Base-by-base conservation (phyloP, 345 rosid species). In the Eucalyptus sideroxylon region DNA sequence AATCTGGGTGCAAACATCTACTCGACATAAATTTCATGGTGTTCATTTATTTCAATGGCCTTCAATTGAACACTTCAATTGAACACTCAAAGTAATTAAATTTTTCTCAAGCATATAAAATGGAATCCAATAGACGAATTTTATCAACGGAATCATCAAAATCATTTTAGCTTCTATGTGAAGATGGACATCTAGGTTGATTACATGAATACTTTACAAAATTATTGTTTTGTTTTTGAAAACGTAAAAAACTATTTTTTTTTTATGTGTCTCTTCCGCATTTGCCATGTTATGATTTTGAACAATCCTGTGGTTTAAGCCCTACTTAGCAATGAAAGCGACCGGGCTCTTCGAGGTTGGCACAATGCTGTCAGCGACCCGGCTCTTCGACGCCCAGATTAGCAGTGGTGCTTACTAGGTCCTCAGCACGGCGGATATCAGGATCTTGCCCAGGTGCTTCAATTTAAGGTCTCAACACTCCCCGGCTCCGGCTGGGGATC, bases 351-450 rank as follows among this genome's bases (percentile, higher is more conserved):
- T 96, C 47, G 93, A 94, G 90, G 31, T 95, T 1, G 96, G 98
- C 8, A 94, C 97, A 11, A 97, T 95, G 50, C 86, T 97, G 31
- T 94, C 97, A 4, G 92, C 91, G 8, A 92, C 96, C 15, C 97
- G 98, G 9, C 91, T 98, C 34, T 97, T 93, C 50, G 97, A 97
- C 90, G 99, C 99, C 47, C 95, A 94, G 86, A 44, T 97, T 89
- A 97, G 98, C 42, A 94, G 97, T 83, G 89, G 95, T 82, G 95
- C 95, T n/a, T 95, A 94, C 81, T 96, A 95, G 90, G 88, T 95
- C 19, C 87, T 92, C 24, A 95, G 98, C 16, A 95, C 93, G 98
- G 95, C 94, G 5, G 91, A 95, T 86, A 86, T 95, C 50, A 95
- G 94, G 2, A 42, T 92, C 24, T 49, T 93, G 72, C 97, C 96